Evolutionary conservation across 805 yeast genomes (phyloP), one percentile per base, ranked within the genome.

Genomic region (Starmerella tilneyi): DNA sequence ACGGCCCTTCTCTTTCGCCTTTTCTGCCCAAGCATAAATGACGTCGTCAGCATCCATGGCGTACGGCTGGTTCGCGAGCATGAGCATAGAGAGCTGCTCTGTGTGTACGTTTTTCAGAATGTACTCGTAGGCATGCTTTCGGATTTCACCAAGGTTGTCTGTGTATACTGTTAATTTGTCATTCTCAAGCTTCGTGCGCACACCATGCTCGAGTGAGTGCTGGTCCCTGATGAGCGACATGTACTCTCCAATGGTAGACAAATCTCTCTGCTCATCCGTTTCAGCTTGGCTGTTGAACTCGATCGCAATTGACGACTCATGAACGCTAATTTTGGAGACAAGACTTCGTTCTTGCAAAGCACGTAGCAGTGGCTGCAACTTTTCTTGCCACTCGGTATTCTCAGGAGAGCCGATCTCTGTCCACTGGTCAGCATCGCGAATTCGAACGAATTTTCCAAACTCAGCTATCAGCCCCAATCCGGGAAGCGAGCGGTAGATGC

Each of bases 401-500:
- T 27, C 22, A 4, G 26, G 26, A 9, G 38, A 32, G 51, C 71
- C 63, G 9, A 48, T 44, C 29, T 48, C 69, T 67, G 24, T 68
- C 73, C 49, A 75, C 75, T 46, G 75, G 74, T 24, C 76, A 11
- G 67, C 48, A 8, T 59, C 59, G 30, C 49, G 52, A 9, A 56
- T 55, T 21, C 63, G 78, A 27, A 89, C 70, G 56, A 74, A 84
- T 0, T 85, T 94, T 29, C 97, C 97, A 58, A 81, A 79, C 62
- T 88, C 97, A 1, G 96, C 94, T 51, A 89, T 78, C 43, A 89
- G 67, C 0, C 96, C 96, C 24, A 88, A 57, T 32, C 75, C 75
- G 1, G 81, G 75, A 4, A 77, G 71, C 53, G 84, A 72, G 16
- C 80, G 70, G 64, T 79, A 86, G 43, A 76, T 64, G 44, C 83